Percentiles rank a stretch among this genome's conserved stretches.
Evolutionary conservation across 805 yeast genomes (phyloP).

Genomic region (Saccharomycopsis schoenii): DNA sequence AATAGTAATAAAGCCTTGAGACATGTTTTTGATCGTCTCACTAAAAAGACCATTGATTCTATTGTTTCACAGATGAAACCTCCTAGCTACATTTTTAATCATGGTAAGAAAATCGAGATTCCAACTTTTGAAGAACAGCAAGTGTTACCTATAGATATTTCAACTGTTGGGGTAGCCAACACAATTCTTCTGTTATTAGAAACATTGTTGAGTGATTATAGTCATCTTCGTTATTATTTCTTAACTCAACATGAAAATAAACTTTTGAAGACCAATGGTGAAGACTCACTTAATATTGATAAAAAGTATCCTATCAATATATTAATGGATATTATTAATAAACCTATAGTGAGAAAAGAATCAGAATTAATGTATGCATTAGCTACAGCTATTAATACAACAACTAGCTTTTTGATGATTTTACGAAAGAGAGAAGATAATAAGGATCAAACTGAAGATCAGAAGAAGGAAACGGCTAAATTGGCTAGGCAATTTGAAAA

Average conservation of each 20-base stretch:
- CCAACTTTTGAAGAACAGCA: conserved; percentile 22
- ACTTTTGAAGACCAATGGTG: neutral
- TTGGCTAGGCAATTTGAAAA: conserved; percentile 27
- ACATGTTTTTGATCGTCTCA: conserved; percentile 46
- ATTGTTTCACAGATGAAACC: neutral
- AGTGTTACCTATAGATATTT: conserved; percentile 44
- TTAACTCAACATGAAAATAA: conserved; percentile 61
- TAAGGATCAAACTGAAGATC: conserved; percentile 15
- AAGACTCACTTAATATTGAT: conserved; percentile 28
- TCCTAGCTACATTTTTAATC: neutral
- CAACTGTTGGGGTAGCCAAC: conserved; percentile 62
- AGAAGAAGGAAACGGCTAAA: conserved; percentile 8
- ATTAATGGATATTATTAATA: conserved; percentile 52
- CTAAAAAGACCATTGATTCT: conserved; percentile 35
- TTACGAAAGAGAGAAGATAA: conserved; percentile 33
- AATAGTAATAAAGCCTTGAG: conserved; percentile 50
- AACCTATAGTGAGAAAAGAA: conserved; percentile 58
- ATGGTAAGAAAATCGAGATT: neutral
- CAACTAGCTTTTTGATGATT: conserved; percentile 61
- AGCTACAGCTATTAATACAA: conserved; percentile 64
- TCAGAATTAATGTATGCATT: conserved; percentile 66
- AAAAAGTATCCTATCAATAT: conserved; percentile 65
- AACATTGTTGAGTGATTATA: conserved; percentile 55
- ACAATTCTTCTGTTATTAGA: conserved; percentile 72
- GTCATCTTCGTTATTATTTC: conserved; percentile 62